phyloP scores from a whole-genome alignment of 192 early-diverging fungal species.

The Paraglomus brasilianum region DNA sequence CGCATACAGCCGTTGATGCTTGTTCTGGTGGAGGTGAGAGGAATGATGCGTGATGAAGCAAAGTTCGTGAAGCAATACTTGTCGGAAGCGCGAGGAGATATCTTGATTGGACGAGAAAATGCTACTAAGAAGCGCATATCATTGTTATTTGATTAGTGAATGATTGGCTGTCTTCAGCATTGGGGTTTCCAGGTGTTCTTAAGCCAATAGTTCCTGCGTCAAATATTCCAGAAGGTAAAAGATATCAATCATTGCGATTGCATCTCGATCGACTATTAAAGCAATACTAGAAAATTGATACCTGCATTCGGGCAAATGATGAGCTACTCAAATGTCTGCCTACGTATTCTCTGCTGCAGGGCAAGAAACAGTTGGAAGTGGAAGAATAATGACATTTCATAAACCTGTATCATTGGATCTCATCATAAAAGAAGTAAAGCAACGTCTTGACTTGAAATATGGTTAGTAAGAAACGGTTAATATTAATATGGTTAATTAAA shows the following conservation, averaged over 20 bases:
- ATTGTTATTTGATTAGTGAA: no score
- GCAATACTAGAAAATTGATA: neutral
- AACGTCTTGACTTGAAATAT: constrained; percentile 61
- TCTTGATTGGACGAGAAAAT: no score
- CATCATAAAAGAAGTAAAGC: constrained; percentile 64
- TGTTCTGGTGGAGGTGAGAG: constrained; percentile 65
- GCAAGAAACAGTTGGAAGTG: constrained; percentile 59
- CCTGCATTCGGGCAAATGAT: neutral
- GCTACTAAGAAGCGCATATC: no score
- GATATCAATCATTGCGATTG: neutral
- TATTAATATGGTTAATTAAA: constrained; percentile 6
- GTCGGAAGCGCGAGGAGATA: no score
- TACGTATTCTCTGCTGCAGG: constrained; percentile 30
- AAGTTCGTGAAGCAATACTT: constrained; percentile 10
- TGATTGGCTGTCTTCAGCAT: constrained; percentile 84
- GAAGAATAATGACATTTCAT: constrained; percentile 59
- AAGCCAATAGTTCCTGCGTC: constrained; percentile 40
- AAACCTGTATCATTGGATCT: constrained; percentile 49
- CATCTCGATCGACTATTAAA: neutral
- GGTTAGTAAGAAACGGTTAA: constrained; percentile 38
- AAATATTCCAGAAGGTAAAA: constrained; percentile 55
- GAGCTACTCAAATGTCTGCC: neutral
- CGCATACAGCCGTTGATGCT: constrained; percentile 88
- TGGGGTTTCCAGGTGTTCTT: constrained; percentile 47
- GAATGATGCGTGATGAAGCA: neutral